A percentile compares a stretch with the other conserved stretches of the same genome.
Evolutionary conservation across 2,329 filamentous ascomycete species (phyloP).

Genomic region (Microsporum canis): DNA sequence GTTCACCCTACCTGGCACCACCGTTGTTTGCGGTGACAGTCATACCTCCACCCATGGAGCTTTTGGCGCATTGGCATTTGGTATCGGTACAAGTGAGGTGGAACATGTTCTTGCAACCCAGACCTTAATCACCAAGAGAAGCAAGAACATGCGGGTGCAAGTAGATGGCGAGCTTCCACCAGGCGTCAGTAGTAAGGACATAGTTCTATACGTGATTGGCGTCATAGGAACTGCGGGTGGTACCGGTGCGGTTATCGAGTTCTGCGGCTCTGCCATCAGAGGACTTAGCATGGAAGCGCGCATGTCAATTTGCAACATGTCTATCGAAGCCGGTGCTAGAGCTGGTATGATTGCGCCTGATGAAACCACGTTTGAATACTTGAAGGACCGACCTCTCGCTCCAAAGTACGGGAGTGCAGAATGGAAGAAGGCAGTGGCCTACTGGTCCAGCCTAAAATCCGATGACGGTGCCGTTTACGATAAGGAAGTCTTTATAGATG

Average conservation of each 20-base stretch:
- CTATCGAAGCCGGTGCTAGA: constrained; percentile 88
- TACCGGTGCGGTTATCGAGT: constrained; percentile 91
- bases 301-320: constrained; percentile 99
- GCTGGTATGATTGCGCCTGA: constrained; percentile 97
- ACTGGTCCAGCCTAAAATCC: constrained; percentile 78
- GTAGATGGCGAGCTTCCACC: constrained; percentile 82
- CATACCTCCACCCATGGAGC: constrained; percentile 97
- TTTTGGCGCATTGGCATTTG: constrained; percentile 87
- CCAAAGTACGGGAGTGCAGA: constrained; percentile 72
- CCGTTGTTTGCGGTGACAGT: constrained; percentile 93
- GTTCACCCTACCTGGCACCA: constrained; percentile 94
- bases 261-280: constrained; percentile 88
- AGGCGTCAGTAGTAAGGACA: constrained; percentile 92
- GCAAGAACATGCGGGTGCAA: constrained; percentile 97
- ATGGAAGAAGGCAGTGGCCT: constrained; percentile 78
- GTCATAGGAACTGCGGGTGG: constrained; percentile 90
- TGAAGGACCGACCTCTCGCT: constrained; percentile 80
- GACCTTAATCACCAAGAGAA: constrained; percentile 84
- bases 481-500: constrained; percentile 76
- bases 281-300: constrained; percentile 86
- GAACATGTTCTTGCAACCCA: constrained; percentile 97
- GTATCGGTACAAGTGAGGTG: constrained; percentile 95
- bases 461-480: constrained; percentile 87
- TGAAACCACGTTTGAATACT: constrained; percentile 85
- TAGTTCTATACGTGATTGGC: constrained; percentile 86